phyloP scores from a whole-genome alignment of 768 basidiomycete species.

The Tricholoma bakamatsutake region DNA sequence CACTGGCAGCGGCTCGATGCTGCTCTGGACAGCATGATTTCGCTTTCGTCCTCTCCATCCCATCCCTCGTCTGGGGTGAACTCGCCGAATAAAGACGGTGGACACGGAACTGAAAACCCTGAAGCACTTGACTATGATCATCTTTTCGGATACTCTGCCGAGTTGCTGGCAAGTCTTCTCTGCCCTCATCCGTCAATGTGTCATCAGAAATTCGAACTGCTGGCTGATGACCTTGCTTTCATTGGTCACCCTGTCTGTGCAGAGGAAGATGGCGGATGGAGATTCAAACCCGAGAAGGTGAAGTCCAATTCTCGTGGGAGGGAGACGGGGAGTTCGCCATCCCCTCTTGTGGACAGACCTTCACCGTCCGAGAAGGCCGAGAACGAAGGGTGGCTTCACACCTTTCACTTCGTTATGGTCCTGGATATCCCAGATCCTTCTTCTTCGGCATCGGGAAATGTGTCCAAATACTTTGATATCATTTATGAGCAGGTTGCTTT shows the following conservation, averaged over 20 bases:
- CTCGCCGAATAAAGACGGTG: slow-evolving; percentile 43
- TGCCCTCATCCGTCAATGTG: slow-evolving; percentile 77
- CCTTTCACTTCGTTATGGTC: slow-evolving; percentile 83
- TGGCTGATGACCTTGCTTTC: slow-evolving; percentile 89
- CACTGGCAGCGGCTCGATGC: slow-evolving; percentile 56
- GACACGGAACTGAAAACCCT: slow-evolving; percentile 31
- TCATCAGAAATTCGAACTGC: slow-evolving; percentile 90
- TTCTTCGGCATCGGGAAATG: slow-evolving; percentile 71
- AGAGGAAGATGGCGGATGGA: slow-evolving; percentile 69
- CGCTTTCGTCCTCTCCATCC: slow-evolving; percentile 41
- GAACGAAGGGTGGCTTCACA: slow-evolving; percentile 53
- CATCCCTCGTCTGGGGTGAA: slow-evolving; percentile 44
- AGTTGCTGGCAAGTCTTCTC: slow-evolving; percentile 76
- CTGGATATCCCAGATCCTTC: slow-evolving; percentile 89
- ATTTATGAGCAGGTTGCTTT: slow-evolving; percentile 89
- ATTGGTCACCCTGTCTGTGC: slow-evolving; percentile 91
- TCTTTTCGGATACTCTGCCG: slow-evolving; percentile 75
- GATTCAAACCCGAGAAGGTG: slow-evolving; percentile 58
- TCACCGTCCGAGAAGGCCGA: slow-evolving; percentile 30
- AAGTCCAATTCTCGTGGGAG: slow-evolving; percentile 50
- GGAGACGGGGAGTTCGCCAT: slow-evolving; percentile 39
- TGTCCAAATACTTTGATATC: slow-evolving; percentile 76
- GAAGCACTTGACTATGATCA: slow-evolving; percentile 45
- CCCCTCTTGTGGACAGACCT: slow-evolving; percentile 26
- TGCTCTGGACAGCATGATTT: slow-evolving; percentile 43